Evolutionary conservation across 2,329 filamentous ascomycete species (phyloP), one percentile per base, ranked within the genome.

Genomic region (Teratosphaeria zuluensis): DNA sequence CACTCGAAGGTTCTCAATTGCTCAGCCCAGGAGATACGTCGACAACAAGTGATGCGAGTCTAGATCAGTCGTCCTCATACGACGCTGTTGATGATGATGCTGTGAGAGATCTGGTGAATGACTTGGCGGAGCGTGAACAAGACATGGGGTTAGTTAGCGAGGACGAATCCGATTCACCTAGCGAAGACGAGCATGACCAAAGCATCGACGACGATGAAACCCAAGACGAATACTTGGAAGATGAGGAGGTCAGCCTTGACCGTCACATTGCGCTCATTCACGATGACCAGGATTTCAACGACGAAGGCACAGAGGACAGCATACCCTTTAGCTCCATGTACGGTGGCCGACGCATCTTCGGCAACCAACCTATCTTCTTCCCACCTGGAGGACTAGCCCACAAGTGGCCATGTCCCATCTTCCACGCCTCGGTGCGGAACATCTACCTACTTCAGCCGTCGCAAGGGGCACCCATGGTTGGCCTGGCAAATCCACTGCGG

Each of bases 401-500:
- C 14, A 62, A 67, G 21, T 64, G 70, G 4, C 68, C 76, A 12
- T 75, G 72, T 60, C 67, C 78, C 0, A 74, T 78, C 51, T 64
- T 78, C 4, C 68, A 70, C 61, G 60, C 69, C 42, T 75, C 76
- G 0, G 75, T 75, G 54, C 67, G 72, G 31, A 76, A 76, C 58
- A 66, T 78, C 4, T 76, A 74, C 63, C 72, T 80, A 30, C 62
- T 76, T 8, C 76, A 78, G 63, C 72, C 72, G 19, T 62, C 66
- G 30, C 56, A 60, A 46, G 14, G 56, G 33, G 61, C 66, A 59
- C 74, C 68, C 19, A 61, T 72, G 19, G 58, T 76, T n/a, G 69
- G 71, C 2, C 70, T 77, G 57, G 71, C 68, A 9, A 69, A 73
- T 51, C 72, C 75, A 2, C 63, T 74, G 6, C 65, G 63, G 28